phyloP scores from a whole-genome alignment of 2,329 filamentous ascomycete genomes.

The Xenoacremonium recifei region DNA sequence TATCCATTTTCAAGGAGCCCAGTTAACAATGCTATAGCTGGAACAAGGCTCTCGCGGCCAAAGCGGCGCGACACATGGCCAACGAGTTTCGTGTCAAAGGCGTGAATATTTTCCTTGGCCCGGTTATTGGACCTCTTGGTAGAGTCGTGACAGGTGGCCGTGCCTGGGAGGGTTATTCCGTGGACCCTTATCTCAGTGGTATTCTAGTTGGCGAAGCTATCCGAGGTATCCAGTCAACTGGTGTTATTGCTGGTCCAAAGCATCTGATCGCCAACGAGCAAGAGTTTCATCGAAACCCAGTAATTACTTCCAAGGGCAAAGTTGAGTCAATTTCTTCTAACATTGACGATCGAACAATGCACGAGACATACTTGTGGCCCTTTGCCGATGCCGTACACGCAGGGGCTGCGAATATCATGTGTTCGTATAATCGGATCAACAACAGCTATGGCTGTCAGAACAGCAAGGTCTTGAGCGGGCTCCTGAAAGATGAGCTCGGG shows the following conservation, averaged over 20 bases:
- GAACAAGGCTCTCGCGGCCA: constrained; percentile 69
- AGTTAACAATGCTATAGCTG: constrained; percentile 41
- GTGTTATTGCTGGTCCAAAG: constrained; percentile 44
- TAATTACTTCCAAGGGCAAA: too few species aligned
- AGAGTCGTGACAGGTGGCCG: constrained; percentile 35
- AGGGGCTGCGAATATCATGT: constrained; percentile 57
- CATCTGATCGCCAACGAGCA: constrained; percentile 76
- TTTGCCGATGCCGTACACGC: constrained; percentile 67
- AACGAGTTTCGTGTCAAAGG: constrained; percentile 75
- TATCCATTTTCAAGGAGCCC: too few species aligned
- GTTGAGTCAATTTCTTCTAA: constrained; percentile 55
- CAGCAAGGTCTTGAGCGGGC: constrained; percentile 62
- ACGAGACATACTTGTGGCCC: constrained; percentile 68
- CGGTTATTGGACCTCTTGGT: constrained; percentile 46
- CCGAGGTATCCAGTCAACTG: constrained; percentile 47
- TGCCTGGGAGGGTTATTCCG: constrained; percentile 62
- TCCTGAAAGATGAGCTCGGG: constrained; percentile 62
- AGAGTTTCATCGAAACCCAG: constrained; percentile 49
- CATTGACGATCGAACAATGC: constrained; percentile 59
- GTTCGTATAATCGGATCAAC: constrained; percentile 70
- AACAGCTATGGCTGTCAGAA: constrained; percentile 72
- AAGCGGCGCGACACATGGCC: constrained; percentile 57
- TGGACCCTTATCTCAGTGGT: constrained; percentile 70
- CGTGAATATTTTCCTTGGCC: constrained; percentile 74
- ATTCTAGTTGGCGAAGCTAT: constrained; percentile 58